Evolutionary conservation across 2,329 filamentous ascomycete genomes (phyloP), one percentile per base, ranked within the genome.

Genomic region (Aureobasidium sp.): DNA sequence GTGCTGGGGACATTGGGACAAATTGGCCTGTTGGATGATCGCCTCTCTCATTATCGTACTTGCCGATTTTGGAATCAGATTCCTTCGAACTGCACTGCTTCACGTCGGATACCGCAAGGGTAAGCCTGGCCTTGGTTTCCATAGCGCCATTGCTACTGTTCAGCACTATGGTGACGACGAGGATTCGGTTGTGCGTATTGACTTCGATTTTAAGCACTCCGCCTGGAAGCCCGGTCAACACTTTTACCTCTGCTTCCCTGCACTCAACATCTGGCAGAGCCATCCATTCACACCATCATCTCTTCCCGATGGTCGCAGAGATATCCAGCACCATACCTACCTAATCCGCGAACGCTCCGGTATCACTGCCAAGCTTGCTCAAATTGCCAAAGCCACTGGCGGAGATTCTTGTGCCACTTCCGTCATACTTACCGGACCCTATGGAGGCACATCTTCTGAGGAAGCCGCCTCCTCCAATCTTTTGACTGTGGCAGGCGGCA

Each of bases 1-100:
- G 3, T 87, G 87, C 72, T 90, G 87, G 82, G 88, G 81, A 1
- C 89, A 92, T 70, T 92, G 88, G 89, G 72, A 78, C 56, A 76
- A 85, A 56, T 76, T 91, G 4, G 78, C 81, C 50, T 89, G 85
- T 70, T 91, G 87, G 75, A 79, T 91, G 70, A 78, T 89, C 48
- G 84, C 88, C 0, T 82, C 82, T 0, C 73, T 91, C 5, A 74
- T 83, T 1, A 78, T 91, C 17, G 87, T 87, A 79, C 78, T 82
- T 61, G 65, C 88, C 27, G 88, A 91, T 68, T 81, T 87, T 8
- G 79, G 74, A 1, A 77, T 84, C 11, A 79, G 88, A 6, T 71
- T 85, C 1, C 69, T 83, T 8, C 79, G 87, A 35, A 84, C 82
- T 0, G 78, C 77, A 0, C 70, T 87, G 7, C 74, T 90, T 15